Evolutionary conservation across 2,329 filamentous ascomycete genomes (phyloP), one percentile per base, ranked within the genome.

Genomic region (Verticillium tricorpus): DNA sequence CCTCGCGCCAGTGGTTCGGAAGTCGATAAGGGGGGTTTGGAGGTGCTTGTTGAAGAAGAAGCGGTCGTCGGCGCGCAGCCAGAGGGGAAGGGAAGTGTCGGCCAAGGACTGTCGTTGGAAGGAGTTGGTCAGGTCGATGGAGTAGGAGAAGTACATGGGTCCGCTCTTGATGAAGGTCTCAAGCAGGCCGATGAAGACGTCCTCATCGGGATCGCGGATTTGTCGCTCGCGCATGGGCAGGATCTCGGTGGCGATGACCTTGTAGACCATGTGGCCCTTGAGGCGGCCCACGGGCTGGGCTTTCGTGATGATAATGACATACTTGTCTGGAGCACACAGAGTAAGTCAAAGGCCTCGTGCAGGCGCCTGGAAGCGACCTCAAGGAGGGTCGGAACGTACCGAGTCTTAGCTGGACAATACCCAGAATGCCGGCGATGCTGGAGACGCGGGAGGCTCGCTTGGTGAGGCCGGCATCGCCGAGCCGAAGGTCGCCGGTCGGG

Each of bases 41-140:
- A 98, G 85, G 75, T 97, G 96, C 66, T 89, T 89, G 77, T 99
- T 99, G 92, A 94, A 99, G 82, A 97, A 99, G 82, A 99, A 99
- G 66, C 95, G 92, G 73, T 98, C 93, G 75, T 99, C 95, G 66
- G 94, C 89, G 68, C 93, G 84, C 81, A 90, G 89, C 95, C 95
- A 99, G 62, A 98, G 78, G 14, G 95, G 93, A 61, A 84, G 80
- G 17, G 85, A 84, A 61, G 80, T 78, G 73, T 96, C 87, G 66
- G 87, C 81, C 67, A 93, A 87, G 3, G 93, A 88, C 74, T 98
- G 95, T 66, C 95, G 88, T 78, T 99, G 95, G 80, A 98, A 97
- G 73, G 87, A 93, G 81, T 96, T 99, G 69, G 95, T 99, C 66
- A 99, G 85, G 76, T 99, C 95, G 74, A 96, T 87, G 9, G 93